These are phyloP conservation scores for Stephania japonica DNA, from an alignment of 164 flowering plant species.

Conservation along the genomic window DNA sequence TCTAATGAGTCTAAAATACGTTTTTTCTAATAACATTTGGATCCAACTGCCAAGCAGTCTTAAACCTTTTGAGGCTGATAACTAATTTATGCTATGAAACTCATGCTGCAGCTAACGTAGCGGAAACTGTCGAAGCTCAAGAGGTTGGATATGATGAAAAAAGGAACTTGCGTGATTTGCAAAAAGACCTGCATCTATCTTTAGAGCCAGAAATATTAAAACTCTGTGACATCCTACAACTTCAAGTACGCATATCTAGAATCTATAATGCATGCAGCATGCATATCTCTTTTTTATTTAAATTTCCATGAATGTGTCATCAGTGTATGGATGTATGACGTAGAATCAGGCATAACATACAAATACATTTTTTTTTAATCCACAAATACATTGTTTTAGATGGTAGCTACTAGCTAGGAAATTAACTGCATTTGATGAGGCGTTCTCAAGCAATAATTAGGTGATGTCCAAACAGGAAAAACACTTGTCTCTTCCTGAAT, in stretches of 20 bases:
- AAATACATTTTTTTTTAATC: no score
- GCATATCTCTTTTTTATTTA: conserved; percentile 11
- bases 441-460: no score
- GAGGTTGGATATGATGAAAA: conserved; percentile 27
- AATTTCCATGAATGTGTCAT: neutral
- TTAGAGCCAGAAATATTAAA: conserved; percentile 50
- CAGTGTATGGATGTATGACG: neutral
- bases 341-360: no score
- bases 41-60: conserved; percentile 15
- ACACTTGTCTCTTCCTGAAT: no score
- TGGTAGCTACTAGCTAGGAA: no score
- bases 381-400: no score
- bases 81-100: conserved; percentile 7
- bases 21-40: conserved; percentile 15
- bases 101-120: conserved; percentile 7
- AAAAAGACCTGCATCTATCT: conserved; percentile 39
- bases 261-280: conserved; percentile 25
- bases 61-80: conserved; percentile 10
- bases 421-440: no score
- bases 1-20: conserved; percentile 1
- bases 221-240: conserved; percentile 48
- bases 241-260: conserved; percentile 42
- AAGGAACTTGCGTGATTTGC: conserved; percentile 31
- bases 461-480: no score
- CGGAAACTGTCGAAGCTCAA: conserved; percentile 17